These are phyloP conservation scores for Mariannaea sp. DNA, from an alignment of 2,329 filamentous ascomycete species.

Conservation along the genomic window DNA sequence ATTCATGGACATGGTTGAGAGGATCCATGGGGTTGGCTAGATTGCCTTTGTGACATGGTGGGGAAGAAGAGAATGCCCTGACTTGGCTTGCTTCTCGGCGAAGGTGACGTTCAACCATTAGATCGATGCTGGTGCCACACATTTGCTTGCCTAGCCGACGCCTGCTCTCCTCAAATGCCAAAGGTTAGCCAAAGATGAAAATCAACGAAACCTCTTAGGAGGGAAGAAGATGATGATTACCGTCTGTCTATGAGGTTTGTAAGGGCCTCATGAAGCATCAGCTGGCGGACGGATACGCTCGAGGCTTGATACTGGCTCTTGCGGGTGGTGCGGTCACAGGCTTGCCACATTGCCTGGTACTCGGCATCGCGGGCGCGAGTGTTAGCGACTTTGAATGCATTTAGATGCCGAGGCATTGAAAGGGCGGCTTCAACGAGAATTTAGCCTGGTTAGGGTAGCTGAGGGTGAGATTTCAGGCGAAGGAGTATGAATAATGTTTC, in stretches of 20 bases:
- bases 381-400: conserved; percentile 8
- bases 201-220: not conserved
- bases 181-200: too few relatives aligned
- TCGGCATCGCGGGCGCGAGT: conserved; percentile 26
- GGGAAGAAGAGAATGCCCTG: not conserved
- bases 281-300: not conserved
- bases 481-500: too few relatives aligned
- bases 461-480: not conserved
- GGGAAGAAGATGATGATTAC: conserved; percentile 9
- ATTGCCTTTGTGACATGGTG: not conserved
- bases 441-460: not conserved
- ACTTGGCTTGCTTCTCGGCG: conserved; percentile 16
- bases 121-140: conserved; percentile 19
- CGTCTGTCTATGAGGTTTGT: conserved; percentile 21
- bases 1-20: not conserved
- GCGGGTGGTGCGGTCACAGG: conserved; percentile 26
- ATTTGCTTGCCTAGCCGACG: conserved; percentile 10
- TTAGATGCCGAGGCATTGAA: conserved; percentile 18
- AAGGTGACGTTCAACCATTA: conserved; percentile 31
- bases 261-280: conserved; percentile 17
- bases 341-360: conserved; percentile 36
- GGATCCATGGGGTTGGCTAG: not conserved
- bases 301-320: conserved; percentile 19
- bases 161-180: conserved; percentile 10
- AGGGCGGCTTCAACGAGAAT: not conserved